Evolutionary conservation across 768 basidiomycete genomes (phyloP), one percentile per base, ranked within the genome.

Genomic region (Suillus plorans): DNA sequence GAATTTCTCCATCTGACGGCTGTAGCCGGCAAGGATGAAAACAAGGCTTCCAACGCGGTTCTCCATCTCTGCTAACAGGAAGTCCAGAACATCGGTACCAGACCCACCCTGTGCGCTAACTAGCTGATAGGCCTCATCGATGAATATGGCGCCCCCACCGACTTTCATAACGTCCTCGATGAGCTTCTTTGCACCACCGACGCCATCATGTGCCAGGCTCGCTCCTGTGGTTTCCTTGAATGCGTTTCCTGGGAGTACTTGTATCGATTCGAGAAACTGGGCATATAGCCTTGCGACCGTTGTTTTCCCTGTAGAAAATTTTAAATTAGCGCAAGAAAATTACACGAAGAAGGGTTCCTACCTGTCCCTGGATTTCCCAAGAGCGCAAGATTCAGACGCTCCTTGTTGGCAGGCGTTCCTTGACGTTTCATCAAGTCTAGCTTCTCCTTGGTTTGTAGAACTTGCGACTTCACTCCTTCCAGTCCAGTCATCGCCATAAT

Each of bases 281-380:
- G 84, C 85, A 67, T 87, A 89, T 28, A 79, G 80, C 16, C 88
- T 74, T 5, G 86, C 87, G n/a, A 89, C 79, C 0, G 87, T 88
- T 0, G 87, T 88, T 76, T 88, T 88, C 1, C 86, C 86, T 87
- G 62, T 16, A 16, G 18, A 39, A 39, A 47, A 34, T 22, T 10
- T 34, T 7, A 41, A 63, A 31, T 36, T 18, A 13, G 22, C 7
- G 10, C 18, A 12, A 31, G 28, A 20, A 28, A 10, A 58, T 47
- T 53, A 37, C 10, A 3, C 34, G 34, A 28, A 20, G 44, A 55
- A 20, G 52, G 12, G 53, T 63, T 25, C 77, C 39, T 65, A 88
- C 88, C 88, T 69, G 88, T 89, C 7, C 87, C 88, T n/a, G 88
- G 87, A 70, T 89, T 89, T 20, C 88, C 88, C 2, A 87, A 79